Evolutionary conservation across 2,329 filamentous ascomycete genomes (phyloP), one percentile per base, ranked within the genome.

Genomic region (Epichloe gansuensis): DNA sequence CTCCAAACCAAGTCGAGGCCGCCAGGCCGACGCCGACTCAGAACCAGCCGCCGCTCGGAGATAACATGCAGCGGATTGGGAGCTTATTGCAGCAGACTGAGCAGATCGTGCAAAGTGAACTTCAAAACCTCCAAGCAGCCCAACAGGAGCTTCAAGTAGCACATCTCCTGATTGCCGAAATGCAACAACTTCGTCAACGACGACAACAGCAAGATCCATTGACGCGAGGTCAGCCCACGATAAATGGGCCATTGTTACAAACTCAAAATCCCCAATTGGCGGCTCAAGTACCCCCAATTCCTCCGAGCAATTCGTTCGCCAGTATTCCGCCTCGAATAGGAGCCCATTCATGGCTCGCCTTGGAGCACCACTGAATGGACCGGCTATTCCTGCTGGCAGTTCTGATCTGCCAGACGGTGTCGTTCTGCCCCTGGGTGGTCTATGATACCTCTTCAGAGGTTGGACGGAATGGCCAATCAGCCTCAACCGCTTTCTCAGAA

Each of bases 71-170:
- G 44, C 71, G 74, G 2, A 75, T 86, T 28, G 75, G 80, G 48
- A 68, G 71, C 13, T 80, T 88, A 52, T 69, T 93, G 37, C 72
- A 77, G 37, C 77, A 83, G 42, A 75, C 88, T 13, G 84, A 89
- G 58, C 77, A 83, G 52, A 79, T 86, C 51, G 74, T 93, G 25
- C 74, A 83, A 58, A 78, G 81, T 52, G 85, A 91, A 61, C 75
- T 88, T 37, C 74, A 78, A 46, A 71, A 70, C 43, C 70, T 91
- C 17, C 78, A 83, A 46, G 62, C 78, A 37, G 80, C 81, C 15
- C 78, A 86, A 49, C 77, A 83, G 37, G 86, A 93, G 63, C 64
- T 91, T 4, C 76, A 81, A 47, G 70, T 80, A n/a, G 71, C 90
- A n/a, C 77, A 83, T 50, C 69, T 81, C 15, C 72, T 93, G 55